Percentiles rank a stretch among this genome's conserved stretches.
Evolutionary conservation across 305 asterid genomes (phyloP).

Genomic region (Ilex paraguariensis): DNA sequence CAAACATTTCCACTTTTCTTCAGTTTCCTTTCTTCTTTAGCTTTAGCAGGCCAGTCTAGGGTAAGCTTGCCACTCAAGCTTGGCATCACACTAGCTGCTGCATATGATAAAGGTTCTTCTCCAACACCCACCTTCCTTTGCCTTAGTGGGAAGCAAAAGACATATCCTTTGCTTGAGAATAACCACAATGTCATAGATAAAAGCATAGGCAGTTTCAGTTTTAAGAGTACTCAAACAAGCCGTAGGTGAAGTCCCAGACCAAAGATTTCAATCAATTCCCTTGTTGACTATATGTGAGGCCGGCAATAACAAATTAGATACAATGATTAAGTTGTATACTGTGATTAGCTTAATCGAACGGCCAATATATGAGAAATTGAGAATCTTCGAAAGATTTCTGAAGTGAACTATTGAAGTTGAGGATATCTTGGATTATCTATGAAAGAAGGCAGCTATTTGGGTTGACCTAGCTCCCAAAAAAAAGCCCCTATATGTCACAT

Average conservation of each 20-base stretch:
- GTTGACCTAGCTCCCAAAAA: not conserved
- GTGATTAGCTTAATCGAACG: not conserved
- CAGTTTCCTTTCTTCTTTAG: not conserved
- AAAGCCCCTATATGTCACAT: too few relatives aligned
- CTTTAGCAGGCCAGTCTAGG: not conserved
- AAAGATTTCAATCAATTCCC: too few relatives aligned
- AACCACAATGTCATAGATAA: conserved; percentile 15
- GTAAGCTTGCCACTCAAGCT: conserved; percentile 33
- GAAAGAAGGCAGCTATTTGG: not conserved
- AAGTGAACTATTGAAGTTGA: not conserved
- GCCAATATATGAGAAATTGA: too few relatives aligned
- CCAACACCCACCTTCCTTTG: conserved; percentile 25
- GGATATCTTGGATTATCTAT: not conserved
- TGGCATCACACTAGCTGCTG: conserved; percentile 29
- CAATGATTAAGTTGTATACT: too few relatives aligned
- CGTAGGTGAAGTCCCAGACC: too few relatives aligned
- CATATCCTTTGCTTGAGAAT: conserved; percentile 38
- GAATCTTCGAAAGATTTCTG: not conserved
- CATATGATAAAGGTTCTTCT: conserved; percentile 18
- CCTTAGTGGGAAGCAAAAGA: conserved; percentile 46
- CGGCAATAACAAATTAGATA: too few relatives aligned
- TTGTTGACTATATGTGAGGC: too few relatives aligned
- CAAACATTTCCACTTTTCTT: too few relatives aligned
- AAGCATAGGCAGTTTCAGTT: too few relatives aligned
- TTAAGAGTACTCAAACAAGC: too few relatives aligned